Percentiles rank a stretch among this genome's conserved stretches.
phyloP scores from a whole-genome alignment of 2,329 filamentous ascomycete species.

The Lecanosticta acicola region DNA sequence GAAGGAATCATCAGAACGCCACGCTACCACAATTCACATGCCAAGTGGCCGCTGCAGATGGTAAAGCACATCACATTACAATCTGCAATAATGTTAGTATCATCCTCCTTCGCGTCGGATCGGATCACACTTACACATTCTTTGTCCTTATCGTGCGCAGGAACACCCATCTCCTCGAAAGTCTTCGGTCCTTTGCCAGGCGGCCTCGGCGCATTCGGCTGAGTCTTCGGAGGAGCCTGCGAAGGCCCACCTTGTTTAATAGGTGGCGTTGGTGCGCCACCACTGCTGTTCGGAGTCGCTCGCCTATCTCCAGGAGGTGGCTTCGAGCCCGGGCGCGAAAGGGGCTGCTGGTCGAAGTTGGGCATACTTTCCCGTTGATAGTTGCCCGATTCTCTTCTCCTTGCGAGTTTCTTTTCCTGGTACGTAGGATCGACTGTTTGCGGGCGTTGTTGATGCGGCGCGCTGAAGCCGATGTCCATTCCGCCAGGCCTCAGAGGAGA shows the following conservation, averaged over 20 bases:
- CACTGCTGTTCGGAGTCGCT: constrained; percentile 5
- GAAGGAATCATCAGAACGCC: too few species aligned
- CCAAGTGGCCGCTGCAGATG: too few species aligned
- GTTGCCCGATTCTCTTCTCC: not conserved
- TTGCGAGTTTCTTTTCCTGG: constrained; percentile 6
- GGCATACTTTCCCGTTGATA: constrained; percentile 17
- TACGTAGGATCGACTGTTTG: constrained; percentile 18
- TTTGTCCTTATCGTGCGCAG: constrained; percentile 71
- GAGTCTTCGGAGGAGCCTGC: constrained; percentile 24
- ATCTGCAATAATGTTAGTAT: not conserved
- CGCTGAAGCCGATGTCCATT: constrained; percentile 39
- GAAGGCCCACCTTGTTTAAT: constrained; percentile 9
- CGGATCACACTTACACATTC: constrained; percentile 63
- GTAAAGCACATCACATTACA: not conserved
- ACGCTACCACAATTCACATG: too few species aligned
- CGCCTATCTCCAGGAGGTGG: constrained; percentile 3
- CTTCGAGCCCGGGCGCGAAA: constrained; percentile 16
- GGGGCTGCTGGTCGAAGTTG: constrained; percentile 14
- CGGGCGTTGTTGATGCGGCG: constrained; percentile 39
- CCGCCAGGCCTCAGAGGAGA: constrained; percentile 6
- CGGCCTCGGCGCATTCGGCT: constrained; percentile 34
- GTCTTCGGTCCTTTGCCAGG: constrained; percentile 79
- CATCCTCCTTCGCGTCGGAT: not conserved
- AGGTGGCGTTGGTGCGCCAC: constrained; percentile 16
- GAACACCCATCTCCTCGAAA: constrained; percentile 97